These are phyloP conservation scores for Paraphaeosphaeria sporulosa DNA, from an alignment of 2,329 filamentous ascomycete genomes.

Conservation along the genomic window DNA sequence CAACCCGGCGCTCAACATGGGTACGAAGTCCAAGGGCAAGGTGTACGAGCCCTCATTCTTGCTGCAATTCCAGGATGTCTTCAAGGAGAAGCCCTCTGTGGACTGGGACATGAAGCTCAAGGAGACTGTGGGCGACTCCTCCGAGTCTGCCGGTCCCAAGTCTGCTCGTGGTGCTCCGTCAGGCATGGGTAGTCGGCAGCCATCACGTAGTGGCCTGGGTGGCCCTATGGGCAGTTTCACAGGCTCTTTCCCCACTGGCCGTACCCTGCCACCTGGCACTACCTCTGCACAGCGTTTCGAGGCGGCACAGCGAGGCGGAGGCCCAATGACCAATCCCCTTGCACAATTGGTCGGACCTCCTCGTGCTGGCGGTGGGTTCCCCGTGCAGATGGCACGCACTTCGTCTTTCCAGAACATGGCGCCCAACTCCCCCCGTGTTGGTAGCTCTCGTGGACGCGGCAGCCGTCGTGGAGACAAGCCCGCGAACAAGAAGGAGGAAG, in stretches of 20 bases:
- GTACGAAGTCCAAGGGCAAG: slow-evolving; percentile 82
- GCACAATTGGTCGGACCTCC: slow-evolving; percentile 62
- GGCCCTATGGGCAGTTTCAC: slow-evolving; percentile 74
- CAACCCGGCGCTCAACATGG: slow-evolving; percentile 88
- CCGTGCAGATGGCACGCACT: slow-evolving; percentile 72
- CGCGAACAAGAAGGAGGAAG: slow-evolving; percentile 63
- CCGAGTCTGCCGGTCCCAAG: slow-evolving; percentile 69
- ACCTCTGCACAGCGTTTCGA: slow-evolving; percentile 78
- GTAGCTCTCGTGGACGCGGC: slow-evolving; percentile 67
- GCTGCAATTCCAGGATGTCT: slow-evolving; percentile 94
- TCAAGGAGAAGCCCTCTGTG: slow-evolving; percentile 93
- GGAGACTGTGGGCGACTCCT: slow-evolving; percentile 82
- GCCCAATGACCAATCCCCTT: slow-evolving; percentile 60
- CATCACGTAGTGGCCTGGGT: slow-evolving; percentile 49
- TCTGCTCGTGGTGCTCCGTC: slow-evolving; percentile 63
- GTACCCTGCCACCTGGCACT: slow-evolving; percentile 76
- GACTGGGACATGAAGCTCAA: slow-evolving; percentile 92
- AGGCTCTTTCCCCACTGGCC: slow-evolving; percentile 52
- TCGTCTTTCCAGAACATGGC: slow-evolving; percentile 64
- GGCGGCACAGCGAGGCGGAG: slow-evolving; percentile 34
- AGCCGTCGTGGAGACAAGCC: slow-evolving; percentile 67
- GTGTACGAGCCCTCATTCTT: slow-evolving; percentile 96
- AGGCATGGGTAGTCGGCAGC: slow-evolving; percentile 56
- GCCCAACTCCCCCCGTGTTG: slow-evolving; percentile 75
- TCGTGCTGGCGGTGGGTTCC: slow-evolving; percentile 66